Evolutionary conservation across 116 monocot species (phyloP).

Genomic region (Dioscorea cayenensis): DNA sequence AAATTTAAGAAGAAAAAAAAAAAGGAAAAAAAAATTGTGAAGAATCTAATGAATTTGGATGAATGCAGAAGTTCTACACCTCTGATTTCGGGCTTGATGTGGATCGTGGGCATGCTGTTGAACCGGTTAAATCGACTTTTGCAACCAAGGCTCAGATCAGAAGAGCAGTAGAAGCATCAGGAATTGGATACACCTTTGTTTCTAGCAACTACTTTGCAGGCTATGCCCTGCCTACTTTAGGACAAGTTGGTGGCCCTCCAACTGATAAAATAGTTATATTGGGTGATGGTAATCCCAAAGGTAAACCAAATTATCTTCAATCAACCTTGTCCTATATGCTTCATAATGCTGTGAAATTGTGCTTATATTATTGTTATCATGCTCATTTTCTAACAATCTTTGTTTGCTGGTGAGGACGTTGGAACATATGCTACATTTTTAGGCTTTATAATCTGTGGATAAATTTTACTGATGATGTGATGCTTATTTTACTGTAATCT

Average conservation of each 20-base stretch:
- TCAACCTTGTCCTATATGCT: too few species aligned
- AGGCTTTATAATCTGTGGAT: too few species aligned
- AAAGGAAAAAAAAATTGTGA: too few species aligned
- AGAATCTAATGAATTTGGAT: too few species aligned
- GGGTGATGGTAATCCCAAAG: constrained; percentile 55
- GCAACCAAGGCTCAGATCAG: constrained; percentile 27
- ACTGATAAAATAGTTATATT: constrained; percentile 37
- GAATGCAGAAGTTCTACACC: constrained; percentile 42
- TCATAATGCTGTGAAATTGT: too few species aligned
- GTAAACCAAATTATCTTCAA: constrained; percentile 2
- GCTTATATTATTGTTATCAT: too few species aligned
- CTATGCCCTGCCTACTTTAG: constrained; percentile 36
- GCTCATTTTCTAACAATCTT: neutral
- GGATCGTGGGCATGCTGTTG: constrained; percentile 24
- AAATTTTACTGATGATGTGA: too few species aligned
- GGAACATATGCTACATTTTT: too few species aligned
- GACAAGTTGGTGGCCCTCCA: constrained; percentile 24
- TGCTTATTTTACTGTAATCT: too few species aligned
- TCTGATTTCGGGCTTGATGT: constrained; percentile 60
- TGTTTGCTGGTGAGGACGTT: too few species aligned
- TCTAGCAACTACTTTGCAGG: constrained; percentile 37
- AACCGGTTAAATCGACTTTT: constrained; percentile 34
- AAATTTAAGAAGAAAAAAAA: too few species aligned
- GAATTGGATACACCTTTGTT: constrained; percentile 37
- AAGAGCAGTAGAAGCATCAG: constrained; percentile 22